Percentiles rank a stretch among this genome's conserved stretches.
These are phyloP conservation scores for Cladophialophora carrionii DNA, from an alignment of 2,329 filamentous ascomycete species.

Conservation along the genomic window DNA sequence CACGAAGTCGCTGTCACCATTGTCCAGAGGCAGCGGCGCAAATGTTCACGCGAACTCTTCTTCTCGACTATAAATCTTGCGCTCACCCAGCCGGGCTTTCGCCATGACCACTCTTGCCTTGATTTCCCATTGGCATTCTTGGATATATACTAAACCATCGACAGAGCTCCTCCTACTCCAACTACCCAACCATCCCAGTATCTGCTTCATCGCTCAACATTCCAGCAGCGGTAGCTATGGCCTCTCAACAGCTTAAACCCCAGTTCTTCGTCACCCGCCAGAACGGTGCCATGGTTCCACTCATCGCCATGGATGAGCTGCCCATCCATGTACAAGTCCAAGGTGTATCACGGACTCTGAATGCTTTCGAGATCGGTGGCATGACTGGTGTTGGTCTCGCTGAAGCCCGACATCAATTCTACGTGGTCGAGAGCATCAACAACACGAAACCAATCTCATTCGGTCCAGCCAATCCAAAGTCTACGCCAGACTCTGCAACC, in stretches of 20 bases:
- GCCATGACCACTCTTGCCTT: neutral
- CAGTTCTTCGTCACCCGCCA: conserved; percentile 50
- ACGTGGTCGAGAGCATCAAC: conserved; percentile 43
- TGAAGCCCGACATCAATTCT: conserved; percentile 42
- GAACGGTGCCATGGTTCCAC: conserved; percentile 47
- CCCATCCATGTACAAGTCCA: conserved; percentile 45
- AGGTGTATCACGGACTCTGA: conserved; percentile 45
- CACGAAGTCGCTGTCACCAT: neutral
- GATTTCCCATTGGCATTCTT: neutral
- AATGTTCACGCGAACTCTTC: neutral
- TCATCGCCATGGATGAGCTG: conserved; percentile 53
- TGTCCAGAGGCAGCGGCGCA: neutral
- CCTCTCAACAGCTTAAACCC: conserved; percentile 41
- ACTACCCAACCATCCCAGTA: neutral
- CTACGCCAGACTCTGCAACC: neutral
- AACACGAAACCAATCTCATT: conserved; percentile 42
- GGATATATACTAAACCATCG: conserved; percentile 7
- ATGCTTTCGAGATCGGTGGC: conserved; percentile 46
- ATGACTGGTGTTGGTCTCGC: conserved; percentile 50
- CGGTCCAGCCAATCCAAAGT: neutral
- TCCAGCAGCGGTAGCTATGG: conserved; percentile 2
- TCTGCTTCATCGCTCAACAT: neutral
- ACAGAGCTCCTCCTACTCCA: neutral
- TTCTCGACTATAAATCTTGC: conserved; percentile 19
- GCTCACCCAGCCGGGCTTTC: neutral